These are phyloP conservation scores for Citrus trifoliata DNA, from an alignment of 345 rosid species.

Conservation along the genomic window DNA sequence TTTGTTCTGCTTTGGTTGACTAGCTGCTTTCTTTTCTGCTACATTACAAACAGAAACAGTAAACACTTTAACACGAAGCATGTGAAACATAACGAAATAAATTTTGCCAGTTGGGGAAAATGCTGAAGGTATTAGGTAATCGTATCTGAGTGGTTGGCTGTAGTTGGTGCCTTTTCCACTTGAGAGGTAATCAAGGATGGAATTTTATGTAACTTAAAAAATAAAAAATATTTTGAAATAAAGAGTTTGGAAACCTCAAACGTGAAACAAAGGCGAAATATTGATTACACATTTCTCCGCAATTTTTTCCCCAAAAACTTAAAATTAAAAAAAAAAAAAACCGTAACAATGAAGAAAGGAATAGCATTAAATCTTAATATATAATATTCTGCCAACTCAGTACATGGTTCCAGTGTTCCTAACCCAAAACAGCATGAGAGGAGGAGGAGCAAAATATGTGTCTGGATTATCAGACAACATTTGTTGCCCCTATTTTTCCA, in stretches of 20 bases:
- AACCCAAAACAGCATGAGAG: conserved; percentile 1
- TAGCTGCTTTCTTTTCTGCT: conserved; percentile 70
- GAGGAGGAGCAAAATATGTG: background rate
- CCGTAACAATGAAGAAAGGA: background rate
- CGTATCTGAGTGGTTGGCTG: conserved; percentile 8
- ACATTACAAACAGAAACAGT: conserved; percentile 16
- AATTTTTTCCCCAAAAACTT: background rate
- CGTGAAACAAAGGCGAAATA: background rate
- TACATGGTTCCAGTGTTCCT: background rate
- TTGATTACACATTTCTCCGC: background rate
- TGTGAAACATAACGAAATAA: background rate
- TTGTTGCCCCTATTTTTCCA: background rate
- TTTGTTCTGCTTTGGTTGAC: conserved; percentile 62
- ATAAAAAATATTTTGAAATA: background rate
- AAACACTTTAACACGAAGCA: conserved; percentile 9
- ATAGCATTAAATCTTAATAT: background rate
- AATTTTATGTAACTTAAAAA: background rate
- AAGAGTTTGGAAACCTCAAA: background rate
- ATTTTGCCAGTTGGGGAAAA: conserved; percentile 10
- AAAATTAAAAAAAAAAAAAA: background rate
- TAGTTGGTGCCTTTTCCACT: background rate
- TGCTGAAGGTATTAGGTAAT: conserved; percentile 12
- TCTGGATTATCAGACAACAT: background rate
- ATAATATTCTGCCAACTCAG: background rate
- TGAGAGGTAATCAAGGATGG: conserved; percentile 3